A percentile compares a stretch with the other conserved stretches of the same genome.
Evolutionary conservation across 2,329 filamentous ascomycete species (phyloP).

Genomic region (Leptographium flavum): DNA sequence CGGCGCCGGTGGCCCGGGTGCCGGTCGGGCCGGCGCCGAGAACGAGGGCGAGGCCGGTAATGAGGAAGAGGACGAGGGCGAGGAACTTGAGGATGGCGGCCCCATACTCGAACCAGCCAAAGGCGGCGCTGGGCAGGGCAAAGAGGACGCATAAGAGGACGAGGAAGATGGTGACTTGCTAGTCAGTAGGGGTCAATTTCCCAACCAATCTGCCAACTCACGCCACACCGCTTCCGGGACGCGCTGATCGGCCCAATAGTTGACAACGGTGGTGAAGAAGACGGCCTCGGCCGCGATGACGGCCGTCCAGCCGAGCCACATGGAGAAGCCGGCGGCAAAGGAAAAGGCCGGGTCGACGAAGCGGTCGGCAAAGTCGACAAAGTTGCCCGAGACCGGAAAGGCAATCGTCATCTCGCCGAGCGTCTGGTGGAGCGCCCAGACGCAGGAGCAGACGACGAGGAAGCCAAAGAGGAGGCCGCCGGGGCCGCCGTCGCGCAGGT

Average conservation of each 20-base stretch:
- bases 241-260: constrained; percentile 1
- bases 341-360: constrained; percentile 6
- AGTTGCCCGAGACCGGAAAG: constrained; percentile 2
- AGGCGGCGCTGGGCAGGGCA: not conserved
- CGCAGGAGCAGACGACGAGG: constrained; percentile 2
- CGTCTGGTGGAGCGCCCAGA: constrained; percentile 4
- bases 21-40: constrained; percentile 42
- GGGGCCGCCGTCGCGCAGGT: constrained; percentile 2
- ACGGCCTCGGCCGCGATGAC: constrained; percentile 4
- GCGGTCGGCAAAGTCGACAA: constrained; percentile 4
- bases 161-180: constrained; percentile 2
- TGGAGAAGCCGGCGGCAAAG: constrained; percentile 3
- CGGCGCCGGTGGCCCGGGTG: constrained; percentile 24
- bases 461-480: constrained; percentile 2
- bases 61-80: constrained; percentile 47
- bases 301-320: constrained; percentile 3
- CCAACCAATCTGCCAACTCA: not conserved
- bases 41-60: constrained; percentile 43
- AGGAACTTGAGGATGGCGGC: constrained; percentile 40
- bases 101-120: constrained; percentile 3
- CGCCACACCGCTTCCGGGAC: constrained; percentile 1
- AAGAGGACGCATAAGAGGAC: not conserved
- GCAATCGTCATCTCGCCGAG: constrained; percentile 6
- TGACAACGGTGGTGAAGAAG: constrained; percentile 2
- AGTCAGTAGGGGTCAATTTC: not conserved